A percentile compares a stretch with the other conserved stretches of the same genome.
Conservation (phyloP, 495 filamentous ascomycete species). For the Amphirosellinia nigrospora region DNA sequence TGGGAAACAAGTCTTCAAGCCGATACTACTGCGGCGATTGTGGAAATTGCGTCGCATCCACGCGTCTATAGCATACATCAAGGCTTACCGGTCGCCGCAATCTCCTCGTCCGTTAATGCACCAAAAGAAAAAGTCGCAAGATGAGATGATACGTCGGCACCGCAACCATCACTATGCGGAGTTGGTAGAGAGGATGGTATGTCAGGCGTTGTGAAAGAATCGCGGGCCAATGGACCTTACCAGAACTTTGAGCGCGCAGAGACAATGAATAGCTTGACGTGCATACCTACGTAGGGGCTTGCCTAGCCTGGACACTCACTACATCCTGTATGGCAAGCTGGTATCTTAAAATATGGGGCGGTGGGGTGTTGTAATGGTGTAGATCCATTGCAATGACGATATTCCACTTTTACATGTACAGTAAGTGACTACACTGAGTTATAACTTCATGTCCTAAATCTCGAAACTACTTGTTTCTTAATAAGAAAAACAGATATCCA, state of each 20-base stretch:
- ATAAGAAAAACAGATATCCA: too few relatives aligned
- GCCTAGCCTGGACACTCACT: background rate
- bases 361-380: too few relatives aligned
- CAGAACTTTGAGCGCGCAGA: constrained; percentile 17
- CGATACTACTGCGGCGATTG: constrained; percentile 25
- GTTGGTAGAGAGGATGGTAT: constrained; percentile 10
- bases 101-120: background rate
- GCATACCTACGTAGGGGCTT: background rate
- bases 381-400: too few relatives aligned
- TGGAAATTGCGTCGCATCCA: constrained; percentile 15
- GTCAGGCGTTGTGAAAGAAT: constrained; percentile 20
- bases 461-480: too few relatives aligned
- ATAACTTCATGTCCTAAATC: too few relatives aligned
- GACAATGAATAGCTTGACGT: background rate
- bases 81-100: constrained; percentile 14
- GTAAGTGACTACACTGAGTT: too few relatives aligned
- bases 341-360: too few relatives aligned
- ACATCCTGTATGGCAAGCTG: too few relatives aligned
- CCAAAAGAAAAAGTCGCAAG: background rate
- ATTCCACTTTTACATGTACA: too few relatives aligned
- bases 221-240: constrained; percentile 5
- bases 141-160: background rate
- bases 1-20: constrained; percentile 30
- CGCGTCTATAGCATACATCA: constrained; percentile 10
- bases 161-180: constrained; percentile 4